Percentiles rank a stretch among this genome's conserved stretches.
phyloP scores from a whole-genome alignment of 2,329 filamentous ascomycete genomes.

The Arthrobotrys conoides region DNA sequence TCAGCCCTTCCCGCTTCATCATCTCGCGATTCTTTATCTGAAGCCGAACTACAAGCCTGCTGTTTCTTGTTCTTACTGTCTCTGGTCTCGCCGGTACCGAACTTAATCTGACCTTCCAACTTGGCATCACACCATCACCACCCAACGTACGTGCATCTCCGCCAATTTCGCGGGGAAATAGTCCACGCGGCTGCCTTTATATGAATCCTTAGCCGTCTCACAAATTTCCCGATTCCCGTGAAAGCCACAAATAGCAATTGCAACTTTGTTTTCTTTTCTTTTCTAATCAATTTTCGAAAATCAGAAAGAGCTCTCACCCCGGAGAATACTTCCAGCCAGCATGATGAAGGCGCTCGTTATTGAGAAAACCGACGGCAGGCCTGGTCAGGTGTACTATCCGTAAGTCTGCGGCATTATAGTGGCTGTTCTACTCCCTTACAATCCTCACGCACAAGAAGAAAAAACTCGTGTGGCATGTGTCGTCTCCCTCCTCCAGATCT shows the following conservation, averaged over 20 bases:
- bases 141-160: background rate
- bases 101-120: background rate
- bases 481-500: background rate
- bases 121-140: slow-evolving; percentile 13
- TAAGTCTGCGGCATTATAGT: slow-evolving; percentile 66
- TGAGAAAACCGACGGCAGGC: slow-evolving; percentile 82
- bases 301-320: slow-evolving; percentile 40
- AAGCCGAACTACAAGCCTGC: slow-evolving; percentile 19
- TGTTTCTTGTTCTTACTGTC: slow-evolving; percentile 10
- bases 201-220: slow-evolving; percentile 53
- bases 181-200: slow-evolving; percentile 18
- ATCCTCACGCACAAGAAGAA: slow-evolving; percentile 36
- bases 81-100: slow-evolving; percentile 8
- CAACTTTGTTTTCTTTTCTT: slow-evolving; percentile 14
- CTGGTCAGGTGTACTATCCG: slow-evolving; percentile 90
- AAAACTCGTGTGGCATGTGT: slow-evolving; percentile 25
- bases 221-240: slow-evolving; percentile 49
- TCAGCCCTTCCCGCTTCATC: slow-evolving; percentile 8
- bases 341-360: slow-evolving; percentile 75
- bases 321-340: slow-evolving; percentile 11
- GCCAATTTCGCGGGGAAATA: slow-evolving; percentile 27
- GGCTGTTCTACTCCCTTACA: slow-evolving; percentile 56
- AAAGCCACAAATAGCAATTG: slow-evolving; percentile 32
- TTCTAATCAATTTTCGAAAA: background rate
- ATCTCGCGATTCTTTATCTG: slow-evolving; percentile 24